Evolutionary conservation across 352 stramenopile species (phyloP), one percentile per base, ranked within the genome.

Genomic region (Globisporangium camurandrum): DNA sequence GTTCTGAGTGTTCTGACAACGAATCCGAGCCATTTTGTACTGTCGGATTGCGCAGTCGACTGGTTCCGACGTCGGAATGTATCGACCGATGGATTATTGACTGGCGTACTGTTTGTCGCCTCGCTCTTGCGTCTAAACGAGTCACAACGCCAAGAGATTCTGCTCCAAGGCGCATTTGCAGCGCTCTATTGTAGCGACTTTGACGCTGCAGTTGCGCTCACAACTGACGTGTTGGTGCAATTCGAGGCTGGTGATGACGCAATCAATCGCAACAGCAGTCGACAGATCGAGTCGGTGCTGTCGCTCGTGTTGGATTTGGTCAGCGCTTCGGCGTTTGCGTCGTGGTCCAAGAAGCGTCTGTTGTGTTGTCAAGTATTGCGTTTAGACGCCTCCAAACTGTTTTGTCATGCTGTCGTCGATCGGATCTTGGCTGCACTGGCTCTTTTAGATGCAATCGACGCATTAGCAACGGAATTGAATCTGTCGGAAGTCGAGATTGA

Each of bases 271-370:
- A 36, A 2, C 27, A 19, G 7, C n/a, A 38, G 27, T 19, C 41
- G 41, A 23, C 9, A 31, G 12, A n/a, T n/a, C n/a, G n/a, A n/a
- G n/a, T n/a, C n/a, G n/a, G n/a, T 89, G 26, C 43, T 86, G 17
- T 86, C 79, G 14, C 54, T 90, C 4, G 70, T 86, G 27, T 50
- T 90, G 10, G 79, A 90, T 42, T 55, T 88, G 27, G 64, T 85
- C 5, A 86, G 71, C 20, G 62, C 72, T 5, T 71, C 75, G 34
- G 77, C 74, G 1, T 88, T 88, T 49, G 40, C 51, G 4, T 86
- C 69, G 5, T 88, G 72, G 71, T 41, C 42, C 19, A 85, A 81
- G 40, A 90, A 90, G 27, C 61, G 65, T 36, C 56, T 49, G 20
- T 47, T 84, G 9, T 80, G 71, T 46, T 62, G 54, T 6, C 41